Base-by-base conservation (phyloP, 2,329 filamentous ascomycete species). In the Pyrenophora seminiperda region DNA sequence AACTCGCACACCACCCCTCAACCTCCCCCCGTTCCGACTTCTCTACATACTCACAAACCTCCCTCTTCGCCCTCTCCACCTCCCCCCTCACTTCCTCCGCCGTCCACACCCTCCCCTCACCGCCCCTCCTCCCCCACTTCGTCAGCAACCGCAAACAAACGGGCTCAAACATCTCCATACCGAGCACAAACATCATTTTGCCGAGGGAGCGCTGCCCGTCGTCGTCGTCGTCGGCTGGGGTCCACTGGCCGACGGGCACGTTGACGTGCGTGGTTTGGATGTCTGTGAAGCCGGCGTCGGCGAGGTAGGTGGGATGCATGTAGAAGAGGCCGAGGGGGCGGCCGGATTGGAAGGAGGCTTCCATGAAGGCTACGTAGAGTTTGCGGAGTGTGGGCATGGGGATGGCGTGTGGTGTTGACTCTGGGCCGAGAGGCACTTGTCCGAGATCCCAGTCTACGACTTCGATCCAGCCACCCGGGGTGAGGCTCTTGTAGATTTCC, bases 381-480 rank as follows among this genome's bases (percentile, higher is more conserved):
- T 53, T 64, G 17, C 61, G 56, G 17, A 72, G 38, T 14, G 64
- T 65, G 1, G 66, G 65, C 36, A 70, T 54, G 2, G 64, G 37
- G 9, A 51, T 33, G 24, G 14, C 42, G 29, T 18, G 29, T 5
- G 41, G 15, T 10, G 29, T 41, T 7, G 31, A 30, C 7, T 41
- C 31, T 7, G 34, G 38, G 56, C 45, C 19, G 37, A 39, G 34
- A 9, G 57, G 56, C 9, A 68, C 52, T 17, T 62, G 55, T 13
- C 66, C 65, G 19, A 68, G 52, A 47, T 71, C 68, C 58, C 59
- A 71, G 53, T 81, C 79, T 9, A 71, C 71, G 14, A 81, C 61
- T 56, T 81, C 78, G 38, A 81, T 70, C 50, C 72, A 75, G 6
- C 78, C 78, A 7, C 77, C 78, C 0, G 76, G 75, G 3, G 67